Conservation (phyloP, 225 moss, liverwort and hornwort species). For the Pseudoscleropodium purum region DNA sequence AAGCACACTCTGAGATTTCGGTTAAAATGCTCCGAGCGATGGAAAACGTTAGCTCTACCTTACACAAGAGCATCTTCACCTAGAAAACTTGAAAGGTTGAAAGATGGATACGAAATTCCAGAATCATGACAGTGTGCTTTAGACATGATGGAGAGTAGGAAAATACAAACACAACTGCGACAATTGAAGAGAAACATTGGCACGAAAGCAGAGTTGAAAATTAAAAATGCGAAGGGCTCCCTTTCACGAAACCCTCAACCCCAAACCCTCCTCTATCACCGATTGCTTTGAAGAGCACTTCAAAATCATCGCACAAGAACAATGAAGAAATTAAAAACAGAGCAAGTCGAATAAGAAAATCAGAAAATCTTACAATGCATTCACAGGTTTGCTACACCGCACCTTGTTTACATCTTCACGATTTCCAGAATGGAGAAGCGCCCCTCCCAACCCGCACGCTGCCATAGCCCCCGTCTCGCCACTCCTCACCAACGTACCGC, state of each 20-base stretch:
- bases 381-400: background rate
- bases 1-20: background rate
- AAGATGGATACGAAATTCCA: background rate
- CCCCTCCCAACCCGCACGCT: conserved; percentile 33
- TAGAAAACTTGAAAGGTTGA: background rate
- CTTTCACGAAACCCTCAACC: background rate
- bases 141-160: background rate
- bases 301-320: background rate
- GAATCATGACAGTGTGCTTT: background rate
- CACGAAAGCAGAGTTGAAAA: background rate
- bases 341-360: background rate
- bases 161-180: background rate
- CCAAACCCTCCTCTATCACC: background rate
- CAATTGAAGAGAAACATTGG: background rate
- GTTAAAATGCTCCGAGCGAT: background rate
- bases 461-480: conserved; percentile 56
- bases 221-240: background rate
- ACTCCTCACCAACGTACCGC: conserved; percentile 51
- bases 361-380: background rate
- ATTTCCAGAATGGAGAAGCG: conserved; percentile 6
- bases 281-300: background rate
- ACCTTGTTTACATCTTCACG: conserved; percentile 34
- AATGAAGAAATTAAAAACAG: background rate
- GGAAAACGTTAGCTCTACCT: background rate
- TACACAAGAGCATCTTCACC: background rate